Conservation (phyloP, 768 basidiomycete genomes). For the Kwoniella sp. region DNA sequence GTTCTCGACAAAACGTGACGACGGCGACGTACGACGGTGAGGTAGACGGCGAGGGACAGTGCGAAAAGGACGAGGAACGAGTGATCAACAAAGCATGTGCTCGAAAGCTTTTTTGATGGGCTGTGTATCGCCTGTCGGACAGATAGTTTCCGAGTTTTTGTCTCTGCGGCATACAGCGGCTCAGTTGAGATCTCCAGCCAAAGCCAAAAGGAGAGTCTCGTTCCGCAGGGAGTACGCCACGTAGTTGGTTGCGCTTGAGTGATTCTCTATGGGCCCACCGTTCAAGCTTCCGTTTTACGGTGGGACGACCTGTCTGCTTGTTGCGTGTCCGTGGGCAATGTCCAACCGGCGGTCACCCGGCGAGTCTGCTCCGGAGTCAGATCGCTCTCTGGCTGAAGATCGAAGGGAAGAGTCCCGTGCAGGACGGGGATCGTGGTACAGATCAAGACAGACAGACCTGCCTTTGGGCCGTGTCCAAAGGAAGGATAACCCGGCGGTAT, state of each 20-base stretch:
- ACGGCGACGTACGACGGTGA: background rate
- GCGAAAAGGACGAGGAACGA: background rate
- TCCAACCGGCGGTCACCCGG: background rate
- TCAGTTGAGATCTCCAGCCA: too few species aligned
- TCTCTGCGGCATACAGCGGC: too few species aligned
- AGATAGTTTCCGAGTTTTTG: too few species aligned
- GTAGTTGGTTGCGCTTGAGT: too few species aligned
- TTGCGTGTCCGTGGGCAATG: too few species aligned
- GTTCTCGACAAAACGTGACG: background rate
- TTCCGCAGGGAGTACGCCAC: too few species aligned
- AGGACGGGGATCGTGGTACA: background rate
- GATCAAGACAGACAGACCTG: background rate
- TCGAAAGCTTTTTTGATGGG: background rate
- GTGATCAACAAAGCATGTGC: conserved; percentile 1
- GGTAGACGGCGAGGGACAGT: background rate
- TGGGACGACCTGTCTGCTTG: too few species aligned
- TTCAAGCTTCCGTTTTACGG: too few species aligned
- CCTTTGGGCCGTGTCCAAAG: background rate
- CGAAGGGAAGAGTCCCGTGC: background rate
- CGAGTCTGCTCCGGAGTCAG: background rate
- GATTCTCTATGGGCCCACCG: too few species aligned
- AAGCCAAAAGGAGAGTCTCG: too few species aligned
- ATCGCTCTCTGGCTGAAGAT: too few species aligned
- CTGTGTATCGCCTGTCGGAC: background rate
- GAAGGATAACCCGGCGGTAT: background rate